A percentile compares a stretch with the other conserved stretches of the same genome.
Evolutionary conservation across 176 grass and related monocot genomes (phyloP).

Genomic region (Olyra latifolia): DNA sequence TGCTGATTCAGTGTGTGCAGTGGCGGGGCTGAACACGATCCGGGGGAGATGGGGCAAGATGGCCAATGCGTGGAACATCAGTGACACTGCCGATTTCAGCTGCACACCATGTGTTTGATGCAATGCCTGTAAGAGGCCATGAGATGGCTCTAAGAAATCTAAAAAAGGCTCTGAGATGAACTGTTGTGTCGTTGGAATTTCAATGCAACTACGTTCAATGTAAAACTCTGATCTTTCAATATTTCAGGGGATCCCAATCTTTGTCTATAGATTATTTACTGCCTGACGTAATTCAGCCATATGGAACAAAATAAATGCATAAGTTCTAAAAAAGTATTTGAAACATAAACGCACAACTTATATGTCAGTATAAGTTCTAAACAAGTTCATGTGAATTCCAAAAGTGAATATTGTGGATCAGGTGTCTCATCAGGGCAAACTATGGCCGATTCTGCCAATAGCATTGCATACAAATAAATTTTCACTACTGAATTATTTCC

Average conservation of each 20-base stretch:
- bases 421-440: neutral
- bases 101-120: neutral
- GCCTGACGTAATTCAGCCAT: neutral
- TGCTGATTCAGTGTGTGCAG: neutral
- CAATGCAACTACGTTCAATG: neutral
- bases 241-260: neutral
- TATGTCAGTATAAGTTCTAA: neutral
- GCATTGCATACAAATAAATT: neutral
- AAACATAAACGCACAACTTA: neutral
- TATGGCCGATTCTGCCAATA: neutral
- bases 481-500: neutral
- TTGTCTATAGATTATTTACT: neutral
- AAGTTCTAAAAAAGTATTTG: neutral
- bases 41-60: constrained; percentile 24
- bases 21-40: constrained; percentile 42
- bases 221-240: neutral
- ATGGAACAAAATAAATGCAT: neutral
- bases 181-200: no score
- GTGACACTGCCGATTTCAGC: neutral
- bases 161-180: no score
- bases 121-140: neutral
- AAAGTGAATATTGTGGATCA: neutral
- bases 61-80: constrained; percentile 50
- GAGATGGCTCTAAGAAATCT: no score
- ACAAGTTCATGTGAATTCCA: neutral